Percentiles rank a stretch among this genome's conserved stretches.
Evolutionary conservation across 768 basidiomycete genomes (phyloP).

Genomic region (Baorangia bicolor): DNA sequence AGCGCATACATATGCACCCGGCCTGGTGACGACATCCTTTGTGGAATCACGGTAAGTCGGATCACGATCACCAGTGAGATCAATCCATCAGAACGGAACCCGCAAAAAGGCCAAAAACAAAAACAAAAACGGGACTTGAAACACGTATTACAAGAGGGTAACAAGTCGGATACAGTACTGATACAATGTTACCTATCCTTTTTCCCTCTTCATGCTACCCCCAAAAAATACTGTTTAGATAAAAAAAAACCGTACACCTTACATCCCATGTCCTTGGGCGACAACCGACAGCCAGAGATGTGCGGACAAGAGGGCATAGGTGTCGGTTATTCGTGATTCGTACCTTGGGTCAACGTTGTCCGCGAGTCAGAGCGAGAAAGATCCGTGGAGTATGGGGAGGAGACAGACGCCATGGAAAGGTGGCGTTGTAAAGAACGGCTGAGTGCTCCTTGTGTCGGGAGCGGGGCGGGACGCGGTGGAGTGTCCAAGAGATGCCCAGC

Average conservation of each 20-base stretch:
- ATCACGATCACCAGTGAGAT: no score
- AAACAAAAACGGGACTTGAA: background rate
- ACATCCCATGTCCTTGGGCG: background rate
- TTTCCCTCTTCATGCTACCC: background rate
- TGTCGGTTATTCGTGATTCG: constrained; percentile 10
- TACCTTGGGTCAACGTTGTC: constrained; percentile 17
- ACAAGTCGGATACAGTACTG: constrained; percentile 23
- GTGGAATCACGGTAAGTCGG: no score
- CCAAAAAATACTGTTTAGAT: constrained; percentile 7
- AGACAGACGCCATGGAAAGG: constrained; percentile 25
- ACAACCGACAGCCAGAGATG: background rate
- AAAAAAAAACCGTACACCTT: constrained; percentile 8
- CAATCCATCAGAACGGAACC: no score
- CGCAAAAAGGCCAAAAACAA: background rate
- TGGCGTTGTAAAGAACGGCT: constrained; percentile 28
- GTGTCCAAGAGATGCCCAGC: constrained; percentile 19
- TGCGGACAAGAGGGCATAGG: background rate
- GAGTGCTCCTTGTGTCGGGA: constrained; percentile 11
- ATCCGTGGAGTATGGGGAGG: constrained; percentile 12
- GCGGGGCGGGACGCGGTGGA: background rate
- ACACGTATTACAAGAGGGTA: constrained; percentile 25
- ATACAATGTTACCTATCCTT: constrained; percentile 23
- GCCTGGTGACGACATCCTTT: no score
- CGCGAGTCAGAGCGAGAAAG: constrained; percentile 22
- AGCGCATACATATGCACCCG: background rate